These are phyloP conservation scores for Alternaria alternata DNA, from an alignment of 2,329 filamentous ascomycete species.

Conservation along the genomic window DNA sequence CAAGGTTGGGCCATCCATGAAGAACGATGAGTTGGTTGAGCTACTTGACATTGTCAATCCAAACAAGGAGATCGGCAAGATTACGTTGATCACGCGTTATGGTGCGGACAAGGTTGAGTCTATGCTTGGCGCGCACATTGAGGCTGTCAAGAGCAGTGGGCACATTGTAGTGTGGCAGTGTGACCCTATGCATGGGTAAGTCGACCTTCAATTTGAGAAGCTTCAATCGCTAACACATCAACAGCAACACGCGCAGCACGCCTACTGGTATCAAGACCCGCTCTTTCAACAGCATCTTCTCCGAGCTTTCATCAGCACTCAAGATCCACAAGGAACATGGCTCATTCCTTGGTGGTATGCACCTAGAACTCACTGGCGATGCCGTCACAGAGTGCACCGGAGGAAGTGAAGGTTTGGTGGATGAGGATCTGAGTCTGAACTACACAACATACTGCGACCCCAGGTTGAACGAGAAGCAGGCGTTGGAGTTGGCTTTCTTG, in stretches of 20 bases:
- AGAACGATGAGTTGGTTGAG: conserved; percentile 74
- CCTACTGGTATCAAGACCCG: conserved; percentile 87
- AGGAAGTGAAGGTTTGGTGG: conserved; percentile 83
- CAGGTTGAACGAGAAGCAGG: conserved; percentile 95
- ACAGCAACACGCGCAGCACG: conserved; percentile 68
- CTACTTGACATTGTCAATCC: conserved; percentile 91
- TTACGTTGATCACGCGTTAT: conserved; percentile 96
- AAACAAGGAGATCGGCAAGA: conserved; percentile 81
- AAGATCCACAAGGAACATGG: conserved; percentile 83
- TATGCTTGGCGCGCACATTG: conserved; percentile 85
- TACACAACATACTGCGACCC: conserved; percentile 98
- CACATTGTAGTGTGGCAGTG: conserved; percentile 93
- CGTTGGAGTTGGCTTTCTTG: conserved; percentile 91
- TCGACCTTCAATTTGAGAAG: neutral
- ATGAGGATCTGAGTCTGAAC: conserved; percentile 87
- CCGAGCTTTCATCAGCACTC: conserved; percentile 83
- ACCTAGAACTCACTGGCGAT: conserved; percentile 94
- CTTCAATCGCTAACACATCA: conserved; percentile 14
- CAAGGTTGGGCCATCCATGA: conserved; percentile 91
- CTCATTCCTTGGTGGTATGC: conserved; percentile 90
- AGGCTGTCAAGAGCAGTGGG: conserved; percentile 81
- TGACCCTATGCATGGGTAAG: conserved; percentile 92
- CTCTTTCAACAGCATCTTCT: conserved; percentile 87
- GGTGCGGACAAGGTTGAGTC: conserved; percentile 78
- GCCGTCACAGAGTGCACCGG: conserved; percentile 96